Base-by-base conservation (phyloP, 768 basidiomycete genomes). In the Lyophyllum semitale region DNA sequence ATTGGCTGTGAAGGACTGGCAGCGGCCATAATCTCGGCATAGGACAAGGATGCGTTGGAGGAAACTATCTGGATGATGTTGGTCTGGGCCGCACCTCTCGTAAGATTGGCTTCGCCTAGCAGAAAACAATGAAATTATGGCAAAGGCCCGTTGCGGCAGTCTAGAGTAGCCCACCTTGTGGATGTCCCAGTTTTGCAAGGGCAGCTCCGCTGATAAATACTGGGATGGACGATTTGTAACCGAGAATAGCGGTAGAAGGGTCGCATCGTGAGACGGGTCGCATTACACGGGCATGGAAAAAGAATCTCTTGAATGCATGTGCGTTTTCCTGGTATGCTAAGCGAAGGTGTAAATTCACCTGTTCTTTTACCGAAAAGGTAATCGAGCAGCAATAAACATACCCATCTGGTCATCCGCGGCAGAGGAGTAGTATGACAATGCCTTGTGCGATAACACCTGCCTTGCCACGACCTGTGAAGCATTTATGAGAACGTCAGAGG, bases 51-150 rank as follows among this genome's bases (percentile, higher is more conserved):
- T 13, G 91, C 81, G 64, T 92, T 90, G 30, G 83, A 83, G 9
- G 90, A 91, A 44, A 90, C 87, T 88, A 91, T 91, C 64, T 96
- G 95, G 27, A 94, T 85, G 55, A 95, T 84, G 25, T 84, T 83
- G 25, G 80, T 79, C 56, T 75, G 73, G 22, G 78, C 83, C 11
- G 86, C 85, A 8, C 84, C 93, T 51, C 78, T 80, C 1, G 89
- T 88, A 54, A 95, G 84, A 68, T 95, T 95, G 26, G 80, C 73
- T 73, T 97, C 94, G 17, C 93, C 94, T 77, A 66, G n/a, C 56
- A 27, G 27, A 29, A 30, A 22, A 20, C 27, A 5, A n/a, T n/a
- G n/a, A n/a, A n/a, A 35, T 38, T 40, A 15, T 35, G 25, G 8
- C n/a, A 25, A 44, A 18, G 25, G 44, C 61, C 59, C 30, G 45